These are phyloP conservation scores for Rhizophagus prolifer DNA, from an alignment of 192 early-diverging fungal genomes.

Conservation along the genomic window DNA sequence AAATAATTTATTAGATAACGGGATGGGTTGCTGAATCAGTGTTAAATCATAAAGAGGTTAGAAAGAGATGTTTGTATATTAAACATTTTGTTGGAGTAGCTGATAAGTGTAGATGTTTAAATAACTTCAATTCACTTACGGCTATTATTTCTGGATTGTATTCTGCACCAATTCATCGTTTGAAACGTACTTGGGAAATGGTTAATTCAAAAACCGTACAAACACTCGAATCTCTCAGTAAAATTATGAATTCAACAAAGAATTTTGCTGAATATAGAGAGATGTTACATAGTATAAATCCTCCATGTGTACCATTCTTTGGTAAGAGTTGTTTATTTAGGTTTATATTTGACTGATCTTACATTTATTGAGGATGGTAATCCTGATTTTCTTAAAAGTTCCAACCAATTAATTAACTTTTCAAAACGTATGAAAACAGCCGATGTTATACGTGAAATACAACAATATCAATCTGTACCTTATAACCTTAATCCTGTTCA, in stretches of 20 bases:
- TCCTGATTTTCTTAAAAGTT: slow-evolving; percentile 65
- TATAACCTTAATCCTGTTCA: slow-evolving; percentile 78
- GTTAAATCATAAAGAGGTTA: slow-evolving; percentile 75
- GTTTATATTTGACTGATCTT: slow-evolving; percentile 86
- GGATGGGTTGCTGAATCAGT: slow-evolving; percentile 88
- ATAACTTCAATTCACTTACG: slow-evolving; percentile 95
- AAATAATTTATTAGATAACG: slow-evolving; percentile 41
- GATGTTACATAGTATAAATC: slow-evolving; percentile 78
- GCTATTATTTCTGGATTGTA: slow-evolving; percentile 88
- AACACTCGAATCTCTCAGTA: slow-evolving; percentile 63
- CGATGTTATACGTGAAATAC: slow-evolving; percentile 87
- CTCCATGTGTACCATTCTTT: slow-evolving; percentile 82
- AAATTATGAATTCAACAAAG: slow-evolving; percentile 77
- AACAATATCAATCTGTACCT: slow-evolving; percentile 85
- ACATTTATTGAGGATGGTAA: slow-evolving; percentile 96
- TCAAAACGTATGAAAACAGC: slow-evolving; percentile 87
- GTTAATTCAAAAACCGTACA: slow-evolving; percentile 55
- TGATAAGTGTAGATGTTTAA: slow-evolving; percentile 64
- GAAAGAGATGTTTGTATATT: slow-evolving; percentile 71
- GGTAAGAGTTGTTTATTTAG: slow-evolving; percentile 38
- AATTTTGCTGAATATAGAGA: slow-evolving; percentile 87
- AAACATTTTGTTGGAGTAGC: slow-evolving; percentile 87
- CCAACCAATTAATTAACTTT: slow-evolving; percentile 85
- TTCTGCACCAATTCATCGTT: slow-evolving; percentile 84
- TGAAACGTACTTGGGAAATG: slow-evolving; percentile 89